phyloP scores from a whole-genome alignment of 768 basidiomycete species.

The Termitomyces sp. region DNA sequence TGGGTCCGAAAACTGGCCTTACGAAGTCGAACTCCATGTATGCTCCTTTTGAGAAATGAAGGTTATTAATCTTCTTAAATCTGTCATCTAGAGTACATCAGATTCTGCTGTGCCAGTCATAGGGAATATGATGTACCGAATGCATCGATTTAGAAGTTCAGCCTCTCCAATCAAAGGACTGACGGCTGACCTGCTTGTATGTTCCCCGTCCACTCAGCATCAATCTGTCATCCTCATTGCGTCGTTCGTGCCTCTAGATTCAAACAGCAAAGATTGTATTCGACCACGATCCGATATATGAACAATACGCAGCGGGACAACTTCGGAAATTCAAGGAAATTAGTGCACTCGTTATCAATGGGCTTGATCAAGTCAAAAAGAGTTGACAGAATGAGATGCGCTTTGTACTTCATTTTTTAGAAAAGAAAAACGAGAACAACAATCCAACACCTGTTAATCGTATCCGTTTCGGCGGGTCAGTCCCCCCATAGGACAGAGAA shows the following conservation, averaged over 20 bases:
- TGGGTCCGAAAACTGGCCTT: conserved; percentile 76
- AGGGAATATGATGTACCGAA: conserved; percentile 55
- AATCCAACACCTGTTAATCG: neutral
- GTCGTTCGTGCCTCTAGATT: conserved; percentile 35
- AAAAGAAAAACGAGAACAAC: neutral
- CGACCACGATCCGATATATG: conserved; percentile 40
- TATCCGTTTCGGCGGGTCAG: neutral
- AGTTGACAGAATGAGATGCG: neutral
- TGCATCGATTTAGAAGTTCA: conserved; percentile 77
- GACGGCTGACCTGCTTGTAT: conserved; percentile 76
- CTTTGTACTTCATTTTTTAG: neutral
- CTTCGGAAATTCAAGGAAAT: conserved; percentile 20
- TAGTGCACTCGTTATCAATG: conserved; percentile 5
- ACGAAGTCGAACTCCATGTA: conserved; percentile 69
- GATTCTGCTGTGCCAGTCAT: conserved; percentile 46
- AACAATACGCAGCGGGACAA: conserved; percentile 55
- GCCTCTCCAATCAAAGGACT: conserved; percentile 82
- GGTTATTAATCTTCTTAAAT: neutral
- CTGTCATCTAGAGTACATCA: conserved; percentile 41
- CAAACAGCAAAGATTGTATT: conserved; percentile 66
- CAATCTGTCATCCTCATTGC: neutral
- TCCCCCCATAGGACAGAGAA: neutral
- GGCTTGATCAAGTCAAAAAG: neutral
- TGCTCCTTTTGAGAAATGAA: neutral
- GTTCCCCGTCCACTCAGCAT: conserved; percentile 13